Base-by-base conservation (phyloP, 768 basidiomycete species). In the Lyophyllum semitale region DNA sequence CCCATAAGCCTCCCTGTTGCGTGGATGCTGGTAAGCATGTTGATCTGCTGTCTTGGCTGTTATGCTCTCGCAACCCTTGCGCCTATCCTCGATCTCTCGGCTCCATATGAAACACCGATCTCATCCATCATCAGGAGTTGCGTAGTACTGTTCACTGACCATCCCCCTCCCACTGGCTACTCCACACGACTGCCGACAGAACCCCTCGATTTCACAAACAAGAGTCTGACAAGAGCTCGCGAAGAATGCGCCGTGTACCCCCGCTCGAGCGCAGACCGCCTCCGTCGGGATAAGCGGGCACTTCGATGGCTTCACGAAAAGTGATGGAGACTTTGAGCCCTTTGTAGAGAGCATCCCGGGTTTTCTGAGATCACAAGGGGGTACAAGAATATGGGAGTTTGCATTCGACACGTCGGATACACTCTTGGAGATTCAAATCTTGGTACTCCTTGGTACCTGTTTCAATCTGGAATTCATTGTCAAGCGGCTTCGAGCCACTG, bases 311-410 rank as follows among this genome's bases (percentile, higher is more conserved):
- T 45, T n/a, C n/a, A n/a, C n/a, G n/a, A n/a, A n/a, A n/a, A n/a
- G 29, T 30, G 56, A 53, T 18, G 26, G 25, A 17, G 46, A 53
- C 23, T 23, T 57, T 2, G 45, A 57, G n/a, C 18, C 13, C 2
- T 53, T 57, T n/a, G 11, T 57, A 2, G 47, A 43, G 18, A 57
- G 51, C 41, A 48, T 57, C 2, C 56, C 56, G 8, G 56, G 56
- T 4, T 52, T 57, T 32, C 26, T 57, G 32, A 26, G 26, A 13
- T 57, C 56, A 2, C 4, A 0, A 5, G 45, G 42, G 26, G 55
- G 55, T 5, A 37, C 25, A 23, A 17, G 5, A 6, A 43, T 32
- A 7, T 57, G 56, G 56, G 12, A 42, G 30, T 15, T 38, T n/a
- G 38, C 46, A 2, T 51, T 30, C 11, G 29, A 11, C 6, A 30